Conservation (phyloP, 768 basidiomycete genomes). For the Boletus subparvulus region DNA sequence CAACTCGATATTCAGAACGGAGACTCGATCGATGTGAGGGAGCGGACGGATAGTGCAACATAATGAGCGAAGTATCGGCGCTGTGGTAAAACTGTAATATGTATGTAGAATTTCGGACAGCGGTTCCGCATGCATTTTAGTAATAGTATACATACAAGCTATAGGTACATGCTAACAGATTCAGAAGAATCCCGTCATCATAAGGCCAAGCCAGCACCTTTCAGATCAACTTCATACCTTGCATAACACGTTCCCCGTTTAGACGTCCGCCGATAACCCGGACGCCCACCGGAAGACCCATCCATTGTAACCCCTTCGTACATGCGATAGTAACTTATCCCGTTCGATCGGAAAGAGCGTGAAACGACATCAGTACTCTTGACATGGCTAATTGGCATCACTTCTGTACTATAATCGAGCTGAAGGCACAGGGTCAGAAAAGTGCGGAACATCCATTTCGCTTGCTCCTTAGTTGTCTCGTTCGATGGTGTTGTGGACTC, state of each 20-base stretch:
- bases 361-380: conserved; percentile 35
- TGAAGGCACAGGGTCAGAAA: conserved; percentile 10
- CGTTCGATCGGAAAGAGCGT: conserved; percentile 33
- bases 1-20: too few relatives aligned
- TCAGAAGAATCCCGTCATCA: conserved; percentile 13
- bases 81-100: neutral
- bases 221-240: conserved; percentile 44
- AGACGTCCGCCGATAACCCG: conserved; percentile 44
- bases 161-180: conserved; percentile 5
- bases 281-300: conserved; percentile 44
- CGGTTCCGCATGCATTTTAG: neutral
- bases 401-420: conserved; percentile 47
- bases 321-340: conserved; percentile 36
- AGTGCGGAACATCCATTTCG: neutral
- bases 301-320: conserved; percentile 44
- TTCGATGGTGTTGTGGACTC: too few relatives aligned
- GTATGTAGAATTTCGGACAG: neutral
- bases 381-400: conserved; percentile 45
- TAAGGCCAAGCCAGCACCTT: conserved; percentile 14
- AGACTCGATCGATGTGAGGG: too few relatives aligned
- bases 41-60: neutral
- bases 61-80: neutral
- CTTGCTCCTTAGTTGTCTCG: too few relatives aligned
- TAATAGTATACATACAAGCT: neutral
- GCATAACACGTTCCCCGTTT: conserved; percentile 49